Percentiles rank a stretch among this genome's conserved stretches.
phyloP scores from a whole-genome alignment of 345 rosid species.

The Rubroshorea leprosula region DNA sequence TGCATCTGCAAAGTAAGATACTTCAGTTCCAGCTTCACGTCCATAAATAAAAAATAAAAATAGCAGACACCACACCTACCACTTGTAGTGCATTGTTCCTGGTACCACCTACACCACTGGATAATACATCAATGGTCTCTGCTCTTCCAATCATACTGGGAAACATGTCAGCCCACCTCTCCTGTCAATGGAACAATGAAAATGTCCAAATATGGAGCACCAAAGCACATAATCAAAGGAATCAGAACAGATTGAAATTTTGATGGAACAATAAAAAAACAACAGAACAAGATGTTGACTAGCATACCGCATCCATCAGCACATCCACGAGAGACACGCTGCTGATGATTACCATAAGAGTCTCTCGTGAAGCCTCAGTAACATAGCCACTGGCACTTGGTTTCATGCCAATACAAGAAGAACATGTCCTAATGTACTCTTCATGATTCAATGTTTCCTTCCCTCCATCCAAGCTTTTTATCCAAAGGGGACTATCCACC shows the following conservation, averaged over 20 bases:
- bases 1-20: slow-evolving; percentile 36
- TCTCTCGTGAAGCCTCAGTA: slow-evolving; percentile 54
- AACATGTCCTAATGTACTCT: slow-evolving; percentile 44
- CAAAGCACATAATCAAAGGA: too few species aligned
- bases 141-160: slow-evolving; percentile 47
- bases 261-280: background rate
- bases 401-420: slow-evolving; percentile 30
- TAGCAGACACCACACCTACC: slow-evolving; percentile 31
- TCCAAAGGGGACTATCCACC: slow-evolving; percentile 45
- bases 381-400: slow-evolving; percentile 26
- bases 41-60: background rate
- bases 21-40: slow-evolving; percentile 8
- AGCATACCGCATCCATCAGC: slow-evolving; percentile 67
- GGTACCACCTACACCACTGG: slow-evolving; percentile 41
- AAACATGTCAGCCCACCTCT: slow-evolving; percentile 63
- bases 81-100: slow-evolving; percentile 50
- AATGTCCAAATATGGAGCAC: background rate
- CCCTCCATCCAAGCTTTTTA: slow-evolving; percentile 33
- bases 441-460: slow-evolving; percentile 44
- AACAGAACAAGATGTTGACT: background rate
- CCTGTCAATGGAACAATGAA: slow-evolving; percentile 25
- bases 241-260: background rate
- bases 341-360: slow-evolving; percentile 44
- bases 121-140: slow-evolving; percentile 43
- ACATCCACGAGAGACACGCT: slow-evolving; percentile 52